Conservation (phyloP, 2,329 filamentous ascomycete species). For the Alternaria novae-zelandiae region DNA sequence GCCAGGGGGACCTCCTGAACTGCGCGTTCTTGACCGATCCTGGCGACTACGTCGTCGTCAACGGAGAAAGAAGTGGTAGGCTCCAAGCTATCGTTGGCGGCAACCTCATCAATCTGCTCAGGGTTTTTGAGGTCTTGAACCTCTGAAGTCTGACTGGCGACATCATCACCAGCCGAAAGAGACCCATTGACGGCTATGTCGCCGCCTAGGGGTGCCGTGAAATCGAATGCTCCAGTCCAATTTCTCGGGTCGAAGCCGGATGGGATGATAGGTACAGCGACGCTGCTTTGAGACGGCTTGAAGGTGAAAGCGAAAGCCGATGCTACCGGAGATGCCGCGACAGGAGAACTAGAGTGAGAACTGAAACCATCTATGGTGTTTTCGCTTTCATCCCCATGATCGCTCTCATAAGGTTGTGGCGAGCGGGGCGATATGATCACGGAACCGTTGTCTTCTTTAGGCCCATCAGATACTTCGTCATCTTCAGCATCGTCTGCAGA, state of each 20-base stretch:
- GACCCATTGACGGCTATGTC: not conserved
- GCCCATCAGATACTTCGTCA: not conserved
- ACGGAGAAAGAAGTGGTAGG: not conserved
- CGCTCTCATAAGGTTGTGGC: not conserved
- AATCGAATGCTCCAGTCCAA: not conserved
- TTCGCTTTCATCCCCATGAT: not conserved
- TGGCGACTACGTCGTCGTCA: not conserved
- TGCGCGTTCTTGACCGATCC: not conserved
- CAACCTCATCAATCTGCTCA: not conserved
- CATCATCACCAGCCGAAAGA: not conserved
- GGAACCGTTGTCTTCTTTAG: not conserved
- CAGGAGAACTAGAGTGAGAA: not conserved
- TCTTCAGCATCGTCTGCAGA: not conserved
- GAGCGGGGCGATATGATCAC: not conserved
- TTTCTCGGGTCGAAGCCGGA: not conserved
- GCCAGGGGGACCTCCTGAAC: not conserved
- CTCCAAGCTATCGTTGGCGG: not conserved
- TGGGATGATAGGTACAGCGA: not conserved
- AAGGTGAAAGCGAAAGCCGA: not conserved
- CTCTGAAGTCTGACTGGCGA: not conserved
- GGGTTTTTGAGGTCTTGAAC: not conserved
- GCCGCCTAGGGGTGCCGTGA: not conserved
- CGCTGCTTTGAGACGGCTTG: not conserved
- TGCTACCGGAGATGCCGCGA: not conserved
- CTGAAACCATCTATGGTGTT: not conserved